Evolutionary conservation across 1,284 basidiomycete species (phyloP).

Genomic region (Tausonia pullulans): DNA sequence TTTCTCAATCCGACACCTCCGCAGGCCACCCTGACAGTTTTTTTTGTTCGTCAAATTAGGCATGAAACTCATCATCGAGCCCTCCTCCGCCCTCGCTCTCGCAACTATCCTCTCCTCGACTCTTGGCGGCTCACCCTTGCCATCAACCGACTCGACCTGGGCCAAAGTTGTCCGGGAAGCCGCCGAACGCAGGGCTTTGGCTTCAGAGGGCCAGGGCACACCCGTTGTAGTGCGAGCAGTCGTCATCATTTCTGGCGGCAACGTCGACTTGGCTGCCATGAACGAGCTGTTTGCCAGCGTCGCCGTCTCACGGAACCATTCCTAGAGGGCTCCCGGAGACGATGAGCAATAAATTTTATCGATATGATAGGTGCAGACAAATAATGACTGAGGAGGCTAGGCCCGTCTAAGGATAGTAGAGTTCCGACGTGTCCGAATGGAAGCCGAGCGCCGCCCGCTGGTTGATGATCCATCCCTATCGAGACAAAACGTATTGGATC

Average conservation of each 20-base stretch:
- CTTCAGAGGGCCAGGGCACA: not conserved
- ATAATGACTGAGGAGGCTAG: too few relatives aligned
- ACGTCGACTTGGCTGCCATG: constrained; percentile 5
- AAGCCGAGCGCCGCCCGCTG: too few relatives aligned
- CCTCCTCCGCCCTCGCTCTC: constrained; percentile 14
- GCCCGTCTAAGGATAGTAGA: too few relatives aligned
- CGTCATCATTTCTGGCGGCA: constrained; percentile 15
- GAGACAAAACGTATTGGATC: too few relatives aligned
- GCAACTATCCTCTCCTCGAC: constrained; percentile 9
- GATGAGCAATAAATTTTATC: too few relatives aligned
- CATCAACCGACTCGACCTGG: constrained; percentile 5
- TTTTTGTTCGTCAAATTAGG: not conserved
- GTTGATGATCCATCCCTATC: too few relatives aligned
- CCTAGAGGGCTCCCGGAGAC: too few relatives aligned
- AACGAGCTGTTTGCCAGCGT: too few relatives aligned
- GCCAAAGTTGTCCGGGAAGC: not conserved
- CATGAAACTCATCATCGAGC: constrained; percentile 19
- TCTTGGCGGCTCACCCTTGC: not conserved
- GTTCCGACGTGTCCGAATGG: too few relatives aligned
- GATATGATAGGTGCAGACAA: too few relatives aligned
- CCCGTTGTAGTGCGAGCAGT: not conserved
- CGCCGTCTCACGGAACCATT: too few relatives aligned
- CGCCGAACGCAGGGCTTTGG: not conserved
- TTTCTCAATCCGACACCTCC: not conserved
- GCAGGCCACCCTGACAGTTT: not conserved